Conservation (phyloP, 805 yeast genomes). For the Torulaspora microellipsoides region DNA sequence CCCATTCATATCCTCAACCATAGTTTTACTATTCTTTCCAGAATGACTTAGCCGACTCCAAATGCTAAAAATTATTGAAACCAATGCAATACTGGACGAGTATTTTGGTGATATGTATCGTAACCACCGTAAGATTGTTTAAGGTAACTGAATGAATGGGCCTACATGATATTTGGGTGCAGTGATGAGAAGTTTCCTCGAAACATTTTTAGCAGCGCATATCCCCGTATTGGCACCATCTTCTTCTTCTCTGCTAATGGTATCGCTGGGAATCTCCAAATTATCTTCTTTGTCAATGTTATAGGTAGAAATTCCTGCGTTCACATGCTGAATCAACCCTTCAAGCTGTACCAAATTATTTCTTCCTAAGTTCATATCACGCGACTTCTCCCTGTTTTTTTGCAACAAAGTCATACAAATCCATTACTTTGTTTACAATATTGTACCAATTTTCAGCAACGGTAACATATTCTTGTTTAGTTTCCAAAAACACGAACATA, state of each 20-base stretch:
- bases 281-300: background rate
- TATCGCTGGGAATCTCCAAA: background rate
- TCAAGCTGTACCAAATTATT: conserved; percentile 1
- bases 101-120: no score
- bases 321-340: background rate
- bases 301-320: background rate
- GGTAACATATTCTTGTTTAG: background rate
- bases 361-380: conserved; percentile 1
- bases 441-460: conserved; percentile 3
- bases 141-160: no score
- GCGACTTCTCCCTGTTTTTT: conserved; percentile 1
- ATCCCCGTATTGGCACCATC: background rate
- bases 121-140: no score
- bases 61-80: no score
- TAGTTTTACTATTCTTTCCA: no score
- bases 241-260: background rate
- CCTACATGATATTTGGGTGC: no score
- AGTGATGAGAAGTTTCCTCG: no score
- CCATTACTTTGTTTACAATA: conserved; percentile 2
- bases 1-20: no score
- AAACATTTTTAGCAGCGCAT: no score
- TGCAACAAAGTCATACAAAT: conserved; percentile 3
- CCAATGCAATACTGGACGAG: no score
- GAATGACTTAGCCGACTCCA: no score
- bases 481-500: conserved; percentile 1